Base-by-base conservation (phyloP, 306 rosid genomes). In the Castanospermum australe region DNA sequence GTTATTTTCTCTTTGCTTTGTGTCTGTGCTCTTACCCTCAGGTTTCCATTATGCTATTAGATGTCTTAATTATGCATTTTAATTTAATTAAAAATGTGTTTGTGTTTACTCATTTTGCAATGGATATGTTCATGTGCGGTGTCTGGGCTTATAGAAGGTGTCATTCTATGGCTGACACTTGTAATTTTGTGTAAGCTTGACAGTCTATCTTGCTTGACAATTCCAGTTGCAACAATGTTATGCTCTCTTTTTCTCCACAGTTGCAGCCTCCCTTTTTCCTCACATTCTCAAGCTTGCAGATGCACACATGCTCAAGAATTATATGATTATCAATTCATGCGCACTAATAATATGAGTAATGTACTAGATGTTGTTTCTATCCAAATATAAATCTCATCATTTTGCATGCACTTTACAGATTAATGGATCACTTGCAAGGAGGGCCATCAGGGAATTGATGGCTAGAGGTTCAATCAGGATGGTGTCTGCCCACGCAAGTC, bases 341-440 rank as follows among this genome's bases (percentile, higher is more conserved):
- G 9, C 22, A 11, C 47, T 20, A 21, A n/a, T 33, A 4, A 4
- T 25, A 5, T 13, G 13, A 28, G 5, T 25, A 11, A 45, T 28
- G 11, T 33, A 5, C 20, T 4, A 10, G 0, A 12, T 66, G 21
- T 6, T 39, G 38, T 8, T 2, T 15, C 15, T 9, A 13, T 52
- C 14, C 21, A 50, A 35, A 24, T 8, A 59, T 12, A 36, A 11
- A 28, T 48, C 21, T 61, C 18, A 22, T 28, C 1, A n/a, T 44
- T 48, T 51, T 78, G 6, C 72, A 1, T 83, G 32, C 42, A 61
- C 56, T n/a, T 5, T 30, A 13, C 88, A 89, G 90, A 61, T 90
- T 75, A 90, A 69, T 51, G 94, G 94, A 44, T 90, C 91, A 9
- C 91, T 90, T 24, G 92, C 94, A 25, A 83, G 94, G 87, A 83